Base-by-base conservation (phyloP, 1,284 basidiomycete genomes). In the Ceratobasidium papillatum region DNA sequence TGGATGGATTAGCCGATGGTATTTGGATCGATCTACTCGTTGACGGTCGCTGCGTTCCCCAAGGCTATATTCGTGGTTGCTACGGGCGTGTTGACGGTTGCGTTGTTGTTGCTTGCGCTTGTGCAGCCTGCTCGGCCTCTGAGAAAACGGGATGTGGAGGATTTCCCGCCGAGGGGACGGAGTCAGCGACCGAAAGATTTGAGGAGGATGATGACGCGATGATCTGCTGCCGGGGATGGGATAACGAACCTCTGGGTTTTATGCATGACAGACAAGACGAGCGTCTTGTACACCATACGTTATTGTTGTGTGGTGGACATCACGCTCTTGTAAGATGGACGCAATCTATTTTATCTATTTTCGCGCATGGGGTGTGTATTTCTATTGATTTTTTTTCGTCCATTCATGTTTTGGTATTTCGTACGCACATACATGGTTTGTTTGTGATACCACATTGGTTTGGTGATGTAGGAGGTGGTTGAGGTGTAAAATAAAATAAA, bases 21-120 rank as follows among this genome's bases (percentile, higher is more conserved):
- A 11, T 93, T 93, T 78, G 91, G 89, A 8, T 63, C 90, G 71
- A 82, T 93, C 49, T 93, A 91, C 82, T 87, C 88, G 77, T 82
- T 80, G 72, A 91, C 91, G 2, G 91, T 93, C 30, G 89, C 87
- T 0, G 82, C 79, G 11, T 90, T 85, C 79, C 91, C 91, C 22
- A 89, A 89, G 81, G 85, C 89, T 1, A 87, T 93, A 68, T 93
- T 93, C 79, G 83, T 84, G 14, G 80, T 84, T 25, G 89, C 89
- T n/a, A 86, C 83, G 4, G 81, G 80, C 22, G 83, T 92, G 45
- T 80, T 89, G 43, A 75, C 87, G 34, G 79, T 84, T 54, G 83
- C 89, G 22, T 77, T 91, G 34, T 75, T 81, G 45, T 78, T 89
- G 63, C 80, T 90, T 9, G 78, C 84, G 77, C 80, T 90, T 63